Evolutionary conservation across 129 eudicot genomes (phyloP).

Genomic region (Kitagawia praeruptora): DNA sequence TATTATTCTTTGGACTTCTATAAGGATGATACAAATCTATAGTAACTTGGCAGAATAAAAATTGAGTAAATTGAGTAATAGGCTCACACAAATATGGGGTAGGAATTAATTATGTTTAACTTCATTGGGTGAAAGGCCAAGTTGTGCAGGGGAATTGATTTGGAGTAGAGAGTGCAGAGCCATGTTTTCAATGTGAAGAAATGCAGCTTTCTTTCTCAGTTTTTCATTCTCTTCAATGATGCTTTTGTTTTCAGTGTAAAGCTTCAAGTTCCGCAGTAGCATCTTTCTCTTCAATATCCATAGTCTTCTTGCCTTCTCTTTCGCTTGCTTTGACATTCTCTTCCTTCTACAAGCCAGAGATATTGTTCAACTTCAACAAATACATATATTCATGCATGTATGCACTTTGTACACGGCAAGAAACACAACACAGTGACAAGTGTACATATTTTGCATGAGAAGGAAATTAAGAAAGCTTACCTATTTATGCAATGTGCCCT

Average conservation of each 20-base stretch:
- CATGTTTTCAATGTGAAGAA: constrained; percentile 53
- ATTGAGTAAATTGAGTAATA: neutral
- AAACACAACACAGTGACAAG: neutral
- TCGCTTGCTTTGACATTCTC: constrained; percentile 17
- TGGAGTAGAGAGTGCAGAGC: constrained; percentile 42
- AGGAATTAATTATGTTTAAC: neutral
- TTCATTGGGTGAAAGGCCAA: neutral
- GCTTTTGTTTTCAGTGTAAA: constrained; percentile 43
- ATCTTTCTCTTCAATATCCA: constrained; percentile 22
- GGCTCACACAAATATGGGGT: neutral
- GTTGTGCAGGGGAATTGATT: constrained; percentile 7
- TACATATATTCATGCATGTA: neutral
- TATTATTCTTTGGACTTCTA: too few species aligned
- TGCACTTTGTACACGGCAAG: neutral
- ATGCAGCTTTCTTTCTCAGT: constrained; percentile 39
- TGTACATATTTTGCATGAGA: neutral
- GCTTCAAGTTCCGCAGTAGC: constrained; percentile 19
- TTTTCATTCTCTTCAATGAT: constrained; percentile 59
- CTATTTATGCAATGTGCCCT: constrained; percentile 9
- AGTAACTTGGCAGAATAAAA: neutral
- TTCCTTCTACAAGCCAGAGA: constrained; percentile 4
- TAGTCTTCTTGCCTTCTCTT: constrained; percentile 9
- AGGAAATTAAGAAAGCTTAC: constrained; percentile 10
- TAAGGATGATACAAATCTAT: too few species aligned
- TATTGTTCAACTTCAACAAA: neutral